phyloP scores from a whole-genome alignment of 495 filamentous ascomycete genomes.

The Thozetella sp. region DNA sequence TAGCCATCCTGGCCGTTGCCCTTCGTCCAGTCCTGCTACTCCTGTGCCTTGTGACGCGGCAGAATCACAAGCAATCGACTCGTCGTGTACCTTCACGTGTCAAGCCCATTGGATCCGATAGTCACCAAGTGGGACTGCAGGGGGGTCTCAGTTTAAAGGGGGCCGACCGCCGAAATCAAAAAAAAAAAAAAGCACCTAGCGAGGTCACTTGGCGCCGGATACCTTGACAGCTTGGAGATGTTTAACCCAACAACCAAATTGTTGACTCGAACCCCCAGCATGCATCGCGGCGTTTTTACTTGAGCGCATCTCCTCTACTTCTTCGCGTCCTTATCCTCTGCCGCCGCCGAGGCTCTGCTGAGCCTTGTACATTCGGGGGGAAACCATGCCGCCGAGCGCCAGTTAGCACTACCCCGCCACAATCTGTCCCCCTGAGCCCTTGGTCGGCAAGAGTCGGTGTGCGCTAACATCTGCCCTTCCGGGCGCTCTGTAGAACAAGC shows the following conservation, averaged over 20 bases:
- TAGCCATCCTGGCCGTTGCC: not conserved
- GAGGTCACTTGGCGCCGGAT: not conserved
- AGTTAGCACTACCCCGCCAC: conserved; percentile 26
- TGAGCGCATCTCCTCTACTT: not conserved
- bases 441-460: conserved; percentile 4
- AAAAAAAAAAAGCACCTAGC: not conserved
- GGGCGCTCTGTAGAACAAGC: conserved; percentile 39
- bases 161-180: not conserved
- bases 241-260: not conserved
- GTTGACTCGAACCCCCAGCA: not conserved
- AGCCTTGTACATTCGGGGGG: not conserved
- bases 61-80: no score
- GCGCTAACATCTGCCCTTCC: not conserved
- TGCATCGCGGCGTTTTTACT: not conserved
- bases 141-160: not conserved
- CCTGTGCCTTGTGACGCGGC: no score
- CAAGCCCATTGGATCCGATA: not conserved
- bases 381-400: conserved; percentile 42
- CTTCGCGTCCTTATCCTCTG: not conserved
- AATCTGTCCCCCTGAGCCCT: conserved; percentile 8
- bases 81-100: no score
- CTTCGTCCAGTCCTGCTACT: no score
- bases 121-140: not conserved
- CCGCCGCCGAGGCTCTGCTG: not conserved
- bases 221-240: not conserved